phyloP scores from a whole-genome alignment of 2,329 filamentous ascomycete species.

The Exophiala phaeomuriformis region DNA sequence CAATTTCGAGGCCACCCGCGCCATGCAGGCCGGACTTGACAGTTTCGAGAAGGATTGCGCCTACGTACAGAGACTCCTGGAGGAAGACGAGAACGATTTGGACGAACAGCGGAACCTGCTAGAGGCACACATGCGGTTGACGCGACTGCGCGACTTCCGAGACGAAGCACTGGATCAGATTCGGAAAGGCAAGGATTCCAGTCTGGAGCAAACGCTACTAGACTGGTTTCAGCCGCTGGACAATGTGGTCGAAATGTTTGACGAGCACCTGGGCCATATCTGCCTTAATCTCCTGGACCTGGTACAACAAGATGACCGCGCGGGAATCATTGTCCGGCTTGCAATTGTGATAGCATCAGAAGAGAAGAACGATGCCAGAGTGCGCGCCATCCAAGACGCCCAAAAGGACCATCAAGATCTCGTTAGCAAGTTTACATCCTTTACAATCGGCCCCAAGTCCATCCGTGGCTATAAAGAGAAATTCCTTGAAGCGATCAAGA shows the following conservation, averaged over 20 bases:
- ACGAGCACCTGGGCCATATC: conserved; percentile 83
- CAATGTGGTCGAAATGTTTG: conserved; percentile 85
- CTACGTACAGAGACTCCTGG: conserved; percentile 68
- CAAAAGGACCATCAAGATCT: conserved; percentile 94
- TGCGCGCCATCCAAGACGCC: conserved; percentile 84
- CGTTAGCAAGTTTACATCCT: conserved; percentile 85
- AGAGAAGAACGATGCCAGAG: conserved; percentile 90
- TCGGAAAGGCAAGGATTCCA: conserved; percentile 62
- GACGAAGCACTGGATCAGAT: conserved; percentile 98
- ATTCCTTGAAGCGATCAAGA: conserved; percentile 72
- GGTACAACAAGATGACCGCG: conserved; percentile 70
- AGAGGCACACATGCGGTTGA: conserved; percentile 84
- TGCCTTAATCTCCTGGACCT: conserved; percentile 85
- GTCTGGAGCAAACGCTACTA: conserved; percentile 72
- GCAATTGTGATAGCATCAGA: conserved; percentile 91
- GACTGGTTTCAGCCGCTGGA: conserved; percentile 86
- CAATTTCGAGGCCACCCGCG: conserved; percentile 89
- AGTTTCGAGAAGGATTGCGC: conserved; percentile 72
- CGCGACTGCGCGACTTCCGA: conserved; percentile 82
- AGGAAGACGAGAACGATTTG: conserved; percentile 73
- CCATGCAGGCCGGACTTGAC: conserved; percentile 86
- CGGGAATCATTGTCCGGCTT: conserved; percentile 80
- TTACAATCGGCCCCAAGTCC: conserved; percentile 86
- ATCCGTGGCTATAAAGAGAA: conserved; percentile 95
- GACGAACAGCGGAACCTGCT: conserved; percentile 91